These are phyloP conservation scores for Venturia asperata DNA, from an alignment of 2,329 filamentous ascomycete species.

Conservation along the genomic window DNA sequence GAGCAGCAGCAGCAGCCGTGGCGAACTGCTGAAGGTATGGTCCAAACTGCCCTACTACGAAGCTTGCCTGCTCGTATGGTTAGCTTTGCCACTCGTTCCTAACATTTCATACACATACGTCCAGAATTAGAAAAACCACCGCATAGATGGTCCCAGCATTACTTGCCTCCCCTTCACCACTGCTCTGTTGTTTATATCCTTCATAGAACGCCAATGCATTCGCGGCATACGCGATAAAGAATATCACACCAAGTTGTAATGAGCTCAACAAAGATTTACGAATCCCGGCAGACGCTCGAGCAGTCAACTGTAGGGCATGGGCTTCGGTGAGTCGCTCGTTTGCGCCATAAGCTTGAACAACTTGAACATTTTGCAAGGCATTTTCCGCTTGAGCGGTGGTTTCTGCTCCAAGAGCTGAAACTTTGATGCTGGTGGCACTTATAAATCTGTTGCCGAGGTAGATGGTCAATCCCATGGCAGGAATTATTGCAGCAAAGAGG, in stretches of 20 bases:
- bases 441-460: neutral
- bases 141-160: constrained; percentile 46
- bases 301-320: constrained; percentile 50
- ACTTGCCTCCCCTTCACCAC: constrained; percentile 32
- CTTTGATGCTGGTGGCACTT: constrained; percentile 24
- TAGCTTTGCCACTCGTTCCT: neutral
- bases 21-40: constrained; percentile 25
- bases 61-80: constrained; percentile 33
- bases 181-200: constrained; percentile 51
- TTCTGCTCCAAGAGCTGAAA: constrained; percentile 38
- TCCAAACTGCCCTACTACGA: constrained; percentile 40
- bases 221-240: constrained; percentile 60
- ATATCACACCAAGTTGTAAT: constrained; percentile 53
- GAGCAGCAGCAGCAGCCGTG: constrained; percentile 17
- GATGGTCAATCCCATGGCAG: constrained; percentile 27
- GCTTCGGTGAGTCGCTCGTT: constrained; percentile 49
- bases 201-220: constrained; percentile 64
- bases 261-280: constrained; percentile 53
- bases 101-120: constrained; percentile 27
- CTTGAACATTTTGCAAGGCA: constrained; percentile 47
- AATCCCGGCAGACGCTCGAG: constrained; percentile 45
- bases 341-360: constrained; percentile 59
- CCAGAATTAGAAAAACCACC: constrained; percentile 49
- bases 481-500: constrained; percentile 42
- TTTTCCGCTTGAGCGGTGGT: constrained; percentile 59